Evolutionary conservation across 306 rosid species (phyloP), one percentile per base, ranked within the genome.

Genomic region (Arachis hypogaea): DNA sequence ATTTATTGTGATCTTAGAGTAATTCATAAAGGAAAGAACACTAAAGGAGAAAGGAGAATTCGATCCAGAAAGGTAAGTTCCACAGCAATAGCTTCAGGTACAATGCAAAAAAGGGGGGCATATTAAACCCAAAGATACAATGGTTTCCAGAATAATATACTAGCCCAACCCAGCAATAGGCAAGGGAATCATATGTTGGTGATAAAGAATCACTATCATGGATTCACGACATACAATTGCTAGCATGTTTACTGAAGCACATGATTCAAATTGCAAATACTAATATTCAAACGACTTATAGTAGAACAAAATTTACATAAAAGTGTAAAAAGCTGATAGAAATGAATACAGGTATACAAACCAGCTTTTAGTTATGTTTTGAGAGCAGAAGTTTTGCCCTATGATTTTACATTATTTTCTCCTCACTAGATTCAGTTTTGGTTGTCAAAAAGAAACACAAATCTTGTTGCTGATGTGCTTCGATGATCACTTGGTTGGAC

Each of bases 21-120:
- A 66, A 61, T 61, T 57, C 29, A 79, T 61, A 64, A 66, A 62
- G 11, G 51, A 49, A 59, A 49, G 68, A 71, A 59, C 33, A 18
- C 18, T 18, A 18, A 18, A 18, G 18, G 63, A 43, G 44, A 16
- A 45, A 9, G 11, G 44, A 45, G 18, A 22, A n/a, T 7, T 36
- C 41, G 58, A 29, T 71, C 71, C 52, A 38, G 71, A 63, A 63
- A 63, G 36, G 52, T 55, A 74, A 63, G 5, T 12, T 9, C 41
- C 61, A 16, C 11, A 43, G n/a, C 14, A 44, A 33, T 7, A 10
- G 59, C 50, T 29, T 72, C 22, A 71, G 62, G 71, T 51, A 33
- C 42, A 71, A 62, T 43, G 71, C 7, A 43, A 43, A 43, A 43
- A 54, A 4, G 74, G 69, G 64, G 54, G 42, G 28, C 68, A 58